These are phyloP conservation scores for Rachicladosporium sp. DNA, from an alignment of 2,329 filamentous ascomycete species.

Conservation along the genomic window DNA sequence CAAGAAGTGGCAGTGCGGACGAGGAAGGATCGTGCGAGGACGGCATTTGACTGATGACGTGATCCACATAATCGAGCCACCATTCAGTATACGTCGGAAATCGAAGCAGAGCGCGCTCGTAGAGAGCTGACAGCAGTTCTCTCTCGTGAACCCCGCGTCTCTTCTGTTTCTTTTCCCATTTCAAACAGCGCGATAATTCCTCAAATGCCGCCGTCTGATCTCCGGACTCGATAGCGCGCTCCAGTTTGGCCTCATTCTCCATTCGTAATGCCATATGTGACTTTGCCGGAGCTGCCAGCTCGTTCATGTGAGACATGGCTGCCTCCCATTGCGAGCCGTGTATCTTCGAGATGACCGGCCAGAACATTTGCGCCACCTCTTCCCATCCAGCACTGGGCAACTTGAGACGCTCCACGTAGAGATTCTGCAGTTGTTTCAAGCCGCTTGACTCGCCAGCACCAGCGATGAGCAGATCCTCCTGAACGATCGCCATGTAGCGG, in stretches of 20 bases:
- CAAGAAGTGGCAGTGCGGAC: slow-evolving; percentile 54
- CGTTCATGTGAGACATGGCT: slow-evolving; percentile 57
- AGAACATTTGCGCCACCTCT: slow-evolving; percentile 62
- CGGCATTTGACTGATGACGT: slow-evolving; percentile 44
- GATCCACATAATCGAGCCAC: slow-evolving; percentile 78
- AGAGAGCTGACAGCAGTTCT: slow-evolving; percentile 50
- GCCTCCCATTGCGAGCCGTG: slow-evolving; percentile 54
- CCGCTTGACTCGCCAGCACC: slow-evolving; percentile 37
- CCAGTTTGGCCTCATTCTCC: slow-evolving; percentile 53
- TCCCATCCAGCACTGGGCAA: slow-evolving; percentile 67
- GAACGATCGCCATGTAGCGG: slow-evolving; percentile 51
- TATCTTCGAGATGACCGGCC: slow-evolving; percentile 60
- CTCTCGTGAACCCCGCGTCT: slow-evolving; percentile 35
- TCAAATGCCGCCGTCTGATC: slow-evolving; percentile 46
- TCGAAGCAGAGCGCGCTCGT: slow-evolving; percentile 61
- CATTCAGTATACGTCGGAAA: slow-evolving; percentile 62
- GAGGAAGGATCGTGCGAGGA: slow-evolving; percentile 7
- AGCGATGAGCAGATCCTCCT: slow-evolving; percentile 43
- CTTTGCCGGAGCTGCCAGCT: slow-evolving; percentile 52
- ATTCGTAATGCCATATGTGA: slow-evolving; percentile 47
- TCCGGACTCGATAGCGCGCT: slow-evolving; percentile 43
- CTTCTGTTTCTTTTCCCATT: slow-evolving; percentile 61
- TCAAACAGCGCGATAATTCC: slow-evolving; percentile 56
- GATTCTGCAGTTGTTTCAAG: slow-evolving; percentile 52
- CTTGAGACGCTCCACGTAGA: slow-evolving; percentile 58